Base-by-base conservation (phyloP, 495 filamentous ascomycete species). In the Neurospora africana region DNA sequence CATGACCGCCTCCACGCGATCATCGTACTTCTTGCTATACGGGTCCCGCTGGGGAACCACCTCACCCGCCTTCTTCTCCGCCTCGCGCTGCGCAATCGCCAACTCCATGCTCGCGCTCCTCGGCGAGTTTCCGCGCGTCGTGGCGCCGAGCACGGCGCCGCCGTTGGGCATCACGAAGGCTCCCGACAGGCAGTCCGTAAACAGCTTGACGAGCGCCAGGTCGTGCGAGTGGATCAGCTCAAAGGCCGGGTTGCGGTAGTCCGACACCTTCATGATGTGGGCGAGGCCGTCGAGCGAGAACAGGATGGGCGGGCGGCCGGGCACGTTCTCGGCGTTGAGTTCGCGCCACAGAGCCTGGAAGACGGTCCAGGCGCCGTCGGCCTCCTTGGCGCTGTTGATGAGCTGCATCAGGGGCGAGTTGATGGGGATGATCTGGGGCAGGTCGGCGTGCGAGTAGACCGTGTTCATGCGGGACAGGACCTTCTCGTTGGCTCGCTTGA, bases 191-290 rank as follows among this genome's bases (percentile, higher is more conserved):
- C 89, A 84, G 15, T 89, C 87, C 33, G 91, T 77, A 82, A 96
- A 98, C 70, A 91, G 86, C n/a, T 87, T 84, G 33, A 95, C 85
- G 44, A 97, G 84, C 9, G 87, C 85, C 37, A 99, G 86, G 76
- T 97, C 90, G 82, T 97, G 93, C 21, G 95, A 86, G 84, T 99
- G 95, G 76, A 99, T 91, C 23, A 82, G 87, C 69, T 92, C 84
- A 76, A 86, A 91, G 30, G 89, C 83, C 0, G 88, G 78, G 35
- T 86, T 85, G 69, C 90, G 89, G 82, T 99, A 98, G 27, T 86
- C 85, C 71, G 90, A 91, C 36, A 83, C 68, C 72, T 84, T 84
- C 92, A 96, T 96, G 83, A 93, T 88, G 82, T 94, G 91, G 43
- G 85, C 84, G 27, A 98, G 83, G 70, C 89, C 89, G 82, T 99